Evolutionary conservation across 1,284 basidiomycete species (phyloP), one percentile per base, ranked within the genome.

Genomic region (Vanrija sp.): DNA sequence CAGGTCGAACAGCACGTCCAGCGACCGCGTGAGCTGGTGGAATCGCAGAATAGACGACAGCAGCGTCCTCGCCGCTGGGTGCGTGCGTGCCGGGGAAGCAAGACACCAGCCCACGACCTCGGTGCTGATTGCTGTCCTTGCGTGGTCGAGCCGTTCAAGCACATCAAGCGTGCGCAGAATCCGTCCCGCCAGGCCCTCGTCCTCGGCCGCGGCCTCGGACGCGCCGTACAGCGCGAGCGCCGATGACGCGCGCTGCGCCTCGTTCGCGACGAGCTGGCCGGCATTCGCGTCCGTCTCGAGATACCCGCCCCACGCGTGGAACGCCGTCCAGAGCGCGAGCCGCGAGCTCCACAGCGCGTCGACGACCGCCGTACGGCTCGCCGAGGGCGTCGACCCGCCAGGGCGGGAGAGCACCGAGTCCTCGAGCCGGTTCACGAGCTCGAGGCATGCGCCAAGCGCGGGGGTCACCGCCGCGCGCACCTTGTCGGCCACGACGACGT

Each of bases 231-330:
- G 25, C 5, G 63, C 47, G 39, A 67, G 49, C 0, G 57, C 56
- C 1, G 51, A 29, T 14, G 65, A 60, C 0, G 60, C 65, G 5
- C 57, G 51, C 18, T 45, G 46, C 1, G 65, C 58, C 23, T 65
- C 65, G 6, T 34, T 23, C 3, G 55, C 43, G 5, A 74, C 55
- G 5, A 73, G 46, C 14, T 49, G 42, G 6, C 56, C 54, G 54
- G 71, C 72, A 0, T 40, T 46, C 2, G 38, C 54, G 40, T 76
- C 72, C 14, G 64, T 55, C 57, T 74, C 74, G 46, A 74, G 62
- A 49, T 74, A 76, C 21, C 72, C 72, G 23, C 72, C 72, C 74
- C 74, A 76, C 3, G 34, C 38, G 16, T 61, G 50, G 4, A 76
- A 46, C 0, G 55, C 57, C 12, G 52, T 44, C 74, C 74, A 76